Evolutionary conservation across 768 basidiomycete species (phyloP).

Genomic region (Collybia mongolica): DNA sequence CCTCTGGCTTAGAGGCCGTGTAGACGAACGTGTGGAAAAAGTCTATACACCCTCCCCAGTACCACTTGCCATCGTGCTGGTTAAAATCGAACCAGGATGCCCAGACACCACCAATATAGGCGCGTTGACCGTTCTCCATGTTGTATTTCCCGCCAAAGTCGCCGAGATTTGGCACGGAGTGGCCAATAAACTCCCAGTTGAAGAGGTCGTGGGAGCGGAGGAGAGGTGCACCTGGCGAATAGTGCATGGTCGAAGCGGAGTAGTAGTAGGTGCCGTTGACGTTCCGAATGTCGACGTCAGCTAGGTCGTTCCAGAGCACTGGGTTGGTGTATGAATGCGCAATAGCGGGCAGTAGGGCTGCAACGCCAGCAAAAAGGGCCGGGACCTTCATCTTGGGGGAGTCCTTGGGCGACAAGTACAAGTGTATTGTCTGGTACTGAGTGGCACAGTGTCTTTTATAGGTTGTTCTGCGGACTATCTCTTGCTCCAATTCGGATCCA

Average conservation of each 20-base stretch:
- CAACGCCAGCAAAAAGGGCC: no score
- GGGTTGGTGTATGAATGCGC: conserved; percentile 4
- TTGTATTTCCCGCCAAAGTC: conserved; percentile 11
- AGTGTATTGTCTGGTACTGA: no score
- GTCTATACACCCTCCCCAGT: conserved; percentile 17
- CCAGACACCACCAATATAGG: conserved; percentile 16
- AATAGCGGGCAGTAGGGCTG: no score
- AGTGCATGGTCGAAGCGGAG: conserved; percentile 17
- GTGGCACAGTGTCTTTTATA: no score
- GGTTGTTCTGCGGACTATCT: no score
- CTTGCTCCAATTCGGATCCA: no score
- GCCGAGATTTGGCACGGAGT: conserved; percentile 13
- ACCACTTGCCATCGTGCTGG: conserved; percentile 11
- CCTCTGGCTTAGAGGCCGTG: conserved; percentile 5
- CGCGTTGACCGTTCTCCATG: conserved; percentile 13
- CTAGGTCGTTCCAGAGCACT: conserved; percentile 8
- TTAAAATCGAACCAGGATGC: conserved; percentile 15
- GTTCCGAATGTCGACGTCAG: conserved; percentile 14
- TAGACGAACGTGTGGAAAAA: conserved; percentile 16
- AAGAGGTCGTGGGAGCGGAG: conserved; percentile 17
- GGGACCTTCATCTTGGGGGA: no score
- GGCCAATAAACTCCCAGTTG: conserved; percentile 17
- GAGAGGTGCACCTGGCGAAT: conserved; percentile 16
- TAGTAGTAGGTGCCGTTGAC: conserved; percentile 17
- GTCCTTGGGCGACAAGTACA: no score